phyloP scores from a whole-genome alignment of 2,329 filamentous ascomycete genomes.

The Daldinia sp. region DNA sequence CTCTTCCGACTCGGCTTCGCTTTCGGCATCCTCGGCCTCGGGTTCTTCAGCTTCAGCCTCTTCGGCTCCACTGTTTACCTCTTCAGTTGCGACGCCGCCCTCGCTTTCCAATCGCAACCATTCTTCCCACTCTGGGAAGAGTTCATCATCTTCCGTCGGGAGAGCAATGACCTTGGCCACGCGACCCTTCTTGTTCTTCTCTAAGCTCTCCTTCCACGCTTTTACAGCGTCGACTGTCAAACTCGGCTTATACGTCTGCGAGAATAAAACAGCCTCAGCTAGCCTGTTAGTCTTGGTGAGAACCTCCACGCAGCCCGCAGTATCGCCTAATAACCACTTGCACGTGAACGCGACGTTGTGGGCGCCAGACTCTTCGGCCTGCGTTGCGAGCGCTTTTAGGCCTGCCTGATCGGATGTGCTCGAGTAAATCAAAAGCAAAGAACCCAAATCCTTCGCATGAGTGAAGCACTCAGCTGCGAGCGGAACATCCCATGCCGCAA shows the following conservation, averaged over 20 bases:
- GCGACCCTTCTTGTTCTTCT: constrained; percentile 85
- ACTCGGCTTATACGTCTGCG: constrained; percentile 94
- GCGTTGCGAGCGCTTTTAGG: constrained; percentile 73
- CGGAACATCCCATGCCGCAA: constrained; percentile 84
- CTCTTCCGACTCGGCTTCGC: constrained; percentile 35
- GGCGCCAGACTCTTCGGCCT: constrained; percentile 78
- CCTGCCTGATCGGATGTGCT: constrained; percentile 83
- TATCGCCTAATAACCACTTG: constrained; percentile 85
- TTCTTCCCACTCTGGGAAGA: constrained; percentile 97
- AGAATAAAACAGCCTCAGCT: constrained; percentile 88
- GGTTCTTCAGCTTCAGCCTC: constrained; percentile 39
- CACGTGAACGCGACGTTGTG: constrained; percentile 95
- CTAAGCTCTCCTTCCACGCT: constrained; percentile 83
- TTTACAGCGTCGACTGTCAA: constrained; percentile 71
- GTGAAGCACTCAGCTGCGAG: constrained; percentile 94
- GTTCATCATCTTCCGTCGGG: constrained; percentile 81
- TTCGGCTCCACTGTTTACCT: constrained; percentile 37
- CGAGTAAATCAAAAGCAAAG: constrained; percentile 85
- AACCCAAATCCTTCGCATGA: constrained; percentile 89
- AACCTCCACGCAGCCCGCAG: constrained; percentile 81
- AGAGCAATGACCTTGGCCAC: constrained; percentile 84
- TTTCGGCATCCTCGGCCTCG: constrained; percentile 38
- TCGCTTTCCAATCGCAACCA: constrained; percentile 83
- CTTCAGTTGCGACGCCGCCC: constrained; percentile 57
- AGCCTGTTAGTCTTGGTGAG: constrained; percentile 80